Conservation (phyloP, 495 filamentous ascomycete species). For the Aspergillus bertholletiae region DNA sequence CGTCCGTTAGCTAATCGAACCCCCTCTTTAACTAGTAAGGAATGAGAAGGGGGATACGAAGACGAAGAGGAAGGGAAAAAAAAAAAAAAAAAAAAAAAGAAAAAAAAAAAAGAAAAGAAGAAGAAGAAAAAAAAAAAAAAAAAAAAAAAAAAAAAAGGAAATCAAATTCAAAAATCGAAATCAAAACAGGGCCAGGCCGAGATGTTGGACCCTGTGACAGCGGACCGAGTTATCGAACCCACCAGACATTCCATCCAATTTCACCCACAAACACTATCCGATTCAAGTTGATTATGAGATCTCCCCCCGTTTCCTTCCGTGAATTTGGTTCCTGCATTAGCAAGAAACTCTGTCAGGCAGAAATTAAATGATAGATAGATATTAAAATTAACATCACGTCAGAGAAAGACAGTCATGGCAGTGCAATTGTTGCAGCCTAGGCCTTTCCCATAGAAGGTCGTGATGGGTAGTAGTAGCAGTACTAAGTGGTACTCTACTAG, state of each 20-base stretch:
- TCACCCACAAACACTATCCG: background rate
- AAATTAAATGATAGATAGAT: too few relatives aligned
- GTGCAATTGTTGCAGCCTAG: background rate
- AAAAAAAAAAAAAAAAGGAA: background rate
- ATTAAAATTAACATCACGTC: too few relatives aligned
- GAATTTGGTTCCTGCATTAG: background rate
- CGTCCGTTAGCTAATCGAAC: too few relatives aligned
- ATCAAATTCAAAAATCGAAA: too few relatives aligned
- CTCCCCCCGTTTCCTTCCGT: background rate
- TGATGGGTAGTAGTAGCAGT: too few relatives aligned
- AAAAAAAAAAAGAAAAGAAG: background rate
- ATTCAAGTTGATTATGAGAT: conserved; percentile 2
- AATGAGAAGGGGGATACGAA: too few relatives aligned
- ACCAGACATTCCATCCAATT: conserved; percentile 1
- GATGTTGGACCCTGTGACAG: conserved; percentile 3
- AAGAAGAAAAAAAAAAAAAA: background rate
- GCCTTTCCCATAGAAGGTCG: too few relatives aligned
- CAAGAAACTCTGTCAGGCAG: background rate
- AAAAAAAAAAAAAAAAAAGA: too few relatives aligned
- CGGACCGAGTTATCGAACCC: background rate
- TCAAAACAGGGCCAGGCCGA: background rate
- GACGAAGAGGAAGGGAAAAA: too few relatives aligned
- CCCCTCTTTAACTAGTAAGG: too few relatives aligned
- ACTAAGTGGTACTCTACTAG: too few relatives aligned
- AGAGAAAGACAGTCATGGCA: background rate